A percentile compares a stretch with the other conserved stretches of the same genome.
Conservation (phyloP, 2,329 filamentous ascomycete genomes). For the Penicillium italicum region DNA sequence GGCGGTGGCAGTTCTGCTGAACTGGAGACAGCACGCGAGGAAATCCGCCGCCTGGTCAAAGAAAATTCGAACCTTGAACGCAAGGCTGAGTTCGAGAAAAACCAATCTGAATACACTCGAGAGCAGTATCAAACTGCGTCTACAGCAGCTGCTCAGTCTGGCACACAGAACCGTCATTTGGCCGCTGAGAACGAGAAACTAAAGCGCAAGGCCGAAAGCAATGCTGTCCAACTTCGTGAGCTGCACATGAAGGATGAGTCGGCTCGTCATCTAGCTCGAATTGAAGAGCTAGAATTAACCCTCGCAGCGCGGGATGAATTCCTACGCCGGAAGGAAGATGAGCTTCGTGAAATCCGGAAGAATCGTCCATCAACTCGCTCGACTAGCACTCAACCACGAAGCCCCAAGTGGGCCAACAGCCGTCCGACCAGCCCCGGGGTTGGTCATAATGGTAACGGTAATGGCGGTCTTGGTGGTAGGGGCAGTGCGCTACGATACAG, state of each 20-base stretch:
- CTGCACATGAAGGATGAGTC: conserved; percentile 36
- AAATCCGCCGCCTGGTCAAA: conserved; percentile 37
- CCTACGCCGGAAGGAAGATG: conserved; percentile 44
- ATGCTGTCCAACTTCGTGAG: conserved; percentile 38
- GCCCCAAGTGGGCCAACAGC: conserved; percentile 39
- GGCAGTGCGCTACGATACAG: conserved; percentile 41
- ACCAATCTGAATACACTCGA: conserved; percentile 46
- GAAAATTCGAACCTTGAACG: conserved; percentile 36
- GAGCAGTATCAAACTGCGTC: conserved; percentile 48
- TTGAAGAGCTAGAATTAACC: conserved; percentile 39
- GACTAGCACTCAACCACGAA: conserved; percentile 43
- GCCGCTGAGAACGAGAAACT: conserved; percentile 38
- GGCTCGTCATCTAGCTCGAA: conserved; percentile 34
- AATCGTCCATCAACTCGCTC: conserved; percentile 43
- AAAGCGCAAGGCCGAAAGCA: conserved; percentile 36
- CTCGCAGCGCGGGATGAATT: conserved; percentile 39
- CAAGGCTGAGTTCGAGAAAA: conserved; percentile 41
- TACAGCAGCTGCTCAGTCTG: conserved; percentile 42
- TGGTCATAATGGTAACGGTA: conserved; percentile 32
- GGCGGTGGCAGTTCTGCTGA: conserved; percentile 41
- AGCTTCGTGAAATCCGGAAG: conserved; percentile 44
- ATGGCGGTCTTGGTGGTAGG: conserved; percentile 30
- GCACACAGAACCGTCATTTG: conserved; percentile 37
- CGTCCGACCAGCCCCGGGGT: conserved; percentile 42
- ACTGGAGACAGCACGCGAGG: conserved; percentile 40